These are phyloP conservation scores for Physcomitrellopsis africana DNA, from an alignment of 225 moss, liverwort and hornwort genomes.

Conservation along the genomic window DNA sequence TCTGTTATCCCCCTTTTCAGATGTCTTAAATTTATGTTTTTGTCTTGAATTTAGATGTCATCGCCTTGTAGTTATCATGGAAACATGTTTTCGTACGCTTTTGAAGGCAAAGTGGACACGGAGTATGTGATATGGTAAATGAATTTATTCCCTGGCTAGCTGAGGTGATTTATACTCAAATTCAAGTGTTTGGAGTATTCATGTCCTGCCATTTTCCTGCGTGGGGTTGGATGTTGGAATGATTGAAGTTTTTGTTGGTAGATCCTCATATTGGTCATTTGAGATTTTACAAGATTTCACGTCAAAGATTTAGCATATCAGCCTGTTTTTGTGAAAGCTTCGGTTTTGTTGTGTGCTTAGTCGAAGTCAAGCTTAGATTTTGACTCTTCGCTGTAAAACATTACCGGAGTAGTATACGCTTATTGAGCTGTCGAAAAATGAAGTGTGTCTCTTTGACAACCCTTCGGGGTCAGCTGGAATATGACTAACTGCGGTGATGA, in stretches of 20 bases:
- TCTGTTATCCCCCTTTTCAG: background rate
- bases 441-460: background rate
- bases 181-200: background rate
- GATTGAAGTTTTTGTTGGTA: background rate
- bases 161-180: background rate
- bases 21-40: background rate
- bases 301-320: too few species aligned
- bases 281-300: background rate
- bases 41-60: background rate
- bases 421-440: background rate
- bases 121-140: background rate
- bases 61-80: background rate
- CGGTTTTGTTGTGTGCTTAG: background rate
- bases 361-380: background rate
- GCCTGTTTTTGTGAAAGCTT: background rate
- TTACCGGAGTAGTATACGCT: background rate
- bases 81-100: background rate
- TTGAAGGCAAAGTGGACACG: background rate
- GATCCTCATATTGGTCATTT: background rate
- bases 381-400: background rate
- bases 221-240: background rate
- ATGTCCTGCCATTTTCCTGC: conserved; percentile 6
- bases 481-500: background rate
- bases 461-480: background rate
- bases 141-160: background rate